Base-by-base conservation (phyloP, 192 early-diverging fungal species). In the Podochytrium sp. region DNA sequence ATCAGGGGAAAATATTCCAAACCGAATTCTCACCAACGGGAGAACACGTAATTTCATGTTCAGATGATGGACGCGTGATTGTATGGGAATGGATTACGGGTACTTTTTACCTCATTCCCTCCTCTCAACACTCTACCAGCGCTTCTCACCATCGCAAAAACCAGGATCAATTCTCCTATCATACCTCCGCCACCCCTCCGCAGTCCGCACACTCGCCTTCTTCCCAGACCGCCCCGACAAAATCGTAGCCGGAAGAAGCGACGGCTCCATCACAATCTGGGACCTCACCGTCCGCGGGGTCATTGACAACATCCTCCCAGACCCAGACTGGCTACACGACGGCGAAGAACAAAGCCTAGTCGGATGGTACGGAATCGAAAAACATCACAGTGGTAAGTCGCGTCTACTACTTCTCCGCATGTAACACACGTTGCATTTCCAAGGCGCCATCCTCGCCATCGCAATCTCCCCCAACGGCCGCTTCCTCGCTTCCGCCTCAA, bases 41-140 rank as follows among this genome's bases (percentile, higher is more conserved):
- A 23, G 81, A 83, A 43, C n/a, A 58, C 7, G 35, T 88, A 7
- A 41, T 78, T 40, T 84, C 85, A 18, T 77, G 62, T 12, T 72
- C 82, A 0, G 87, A 86, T 50, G 87, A 88, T 61, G 87, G 87
- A 38, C 53, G 71, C 16, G 76, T 88, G 23, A 59, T 77, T 18
- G 58, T 87, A 3, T 88, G 85, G 85, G 80, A 87, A 16, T 87
- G 86, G 84, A 75, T 52, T 34, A 80, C 79, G n/a, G 86, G 86
- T 80, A 47, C 16, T 42, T n/a, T n/a, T n/a, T n/a, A n/a, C n/a
- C n/a, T 32, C 3, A n/a, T 0, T 59, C 7, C 40, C 2, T 16
- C 40, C 39, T 14, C 27, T 69, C 40, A 4, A 14, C 66, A 72
- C 39, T 3, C 14, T 23, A 0, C 62, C 6, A 12, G 16, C 23